Evolutionary conservation across 2,329 filamentous ascomycete species (phyloP).

Genomic region (Verticillium tricorpus): DNA sequence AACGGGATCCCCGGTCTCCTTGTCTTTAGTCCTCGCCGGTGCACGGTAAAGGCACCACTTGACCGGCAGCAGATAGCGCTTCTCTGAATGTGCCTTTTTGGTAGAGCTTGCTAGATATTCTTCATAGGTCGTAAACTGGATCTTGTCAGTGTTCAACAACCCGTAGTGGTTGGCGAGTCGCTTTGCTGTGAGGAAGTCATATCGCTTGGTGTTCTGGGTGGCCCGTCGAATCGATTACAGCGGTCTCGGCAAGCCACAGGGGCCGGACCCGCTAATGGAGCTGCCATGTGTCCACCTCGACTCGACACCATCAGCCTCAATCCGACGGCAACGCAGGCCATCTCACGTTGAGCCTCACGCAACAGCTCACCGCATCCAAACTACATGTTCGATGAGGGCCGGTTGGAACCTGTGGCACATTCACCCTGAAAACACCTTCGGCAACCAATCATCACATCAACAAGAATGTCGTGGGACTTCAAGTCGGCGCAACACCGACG

Average conservation of each 20-base stretch:
- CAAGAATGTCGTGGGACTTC: slow-evolving; percentile 33
- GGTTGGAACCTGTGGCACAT: background rate
- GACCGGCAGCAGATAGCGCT: no score
- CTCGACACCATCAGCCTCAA: background rate
- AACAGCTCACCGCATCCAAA: background rate
- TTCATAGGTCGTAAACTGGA: no score
- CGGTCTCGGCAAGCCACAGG: background rate
- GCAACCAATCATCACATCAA: background rate
- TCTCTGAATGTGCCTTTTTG: no score
- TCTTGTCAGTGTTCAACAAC: no score
- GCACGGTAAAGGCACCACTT: no score
- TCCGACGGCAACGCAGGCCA: background rate
- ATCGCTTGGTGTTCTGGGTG: background rate
- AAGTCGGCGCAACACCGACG: slow-evolving; percentile 35
- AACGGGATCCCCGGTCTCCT: no score
- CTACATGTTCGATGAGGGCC: background rate
- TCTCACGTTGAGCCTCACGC: background rate
- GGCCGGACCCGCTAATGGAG: background rate
- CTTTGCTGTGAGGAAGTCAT: background rate
- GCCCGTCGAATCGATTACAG: background rate
- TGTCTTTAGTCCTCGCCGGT: no score
- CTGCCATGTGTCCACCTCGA: background rate
- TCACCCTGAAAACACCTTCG: background rate
- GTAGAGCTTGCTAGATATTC: no score
- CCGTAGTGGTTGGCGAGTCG: background rate